Base-by-base conservation (phyloP, 495 filamentous ascomycete genomes). In the Talaromyces ruber region DNA sequence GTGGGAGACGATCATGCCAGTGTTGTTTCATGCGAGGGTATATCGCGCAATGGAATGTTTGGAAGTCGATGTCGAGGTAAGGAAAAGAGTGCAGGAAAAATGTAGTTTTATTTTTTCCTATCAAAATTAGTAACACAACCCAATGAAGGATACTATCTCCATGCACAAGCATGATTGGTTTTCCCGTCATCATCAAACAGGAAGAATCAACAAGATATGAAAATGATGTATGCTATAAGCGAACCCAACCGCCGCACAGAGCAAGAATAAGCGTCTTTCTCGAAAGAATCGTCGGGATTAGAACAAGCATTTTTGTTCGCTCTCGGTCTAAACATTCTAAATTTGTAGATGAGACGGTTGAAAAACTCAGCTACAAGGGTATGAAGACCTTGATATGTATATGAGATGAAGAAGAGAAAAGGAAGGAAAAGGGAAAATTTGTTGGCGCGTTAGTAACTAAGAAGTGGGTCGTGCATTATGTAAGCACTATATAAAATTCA, bases 191-290 rank as follows among this genome's bases (percentile, higher is more conserved):
- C 43, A 47, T 47, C 18, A 47, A 45, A 45, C 16, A 45, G 39
- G 28, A 47, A 59, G 18, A 32, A 53, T 54, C 29, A 21, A 9
- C 8, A 37, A 56, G 32, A 50, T 22, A 57, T 43, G 52, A 30
- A 62, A 62, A 55, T 79, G 74, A 55, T 78, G 74, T 80, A 63
- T 70, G 75, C 77, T 79, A 75, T 74, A 74, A 80, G 77, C 77
- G 77, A 80, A 80, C 77, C 77, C 73, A 68, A 68, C 68, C 63
- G 69, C 70, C 74, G 69, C 73, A 66, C 61, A 51, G 21, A 59
- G 43, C 47, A 64, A 39, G 30, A 65, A 59, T 56, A 62, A 58
- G 61, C 63, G 58, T 62, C 28, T 62, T 61, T 50, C 62, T 59
- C 34, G 62, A 59, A 71, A 66, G 69, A 75, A 69, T 68, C 64